phyloP scores from a whole-genome alignment of 768 basidiomycete species.

The Macrolepiota albuminosa region DNA sequence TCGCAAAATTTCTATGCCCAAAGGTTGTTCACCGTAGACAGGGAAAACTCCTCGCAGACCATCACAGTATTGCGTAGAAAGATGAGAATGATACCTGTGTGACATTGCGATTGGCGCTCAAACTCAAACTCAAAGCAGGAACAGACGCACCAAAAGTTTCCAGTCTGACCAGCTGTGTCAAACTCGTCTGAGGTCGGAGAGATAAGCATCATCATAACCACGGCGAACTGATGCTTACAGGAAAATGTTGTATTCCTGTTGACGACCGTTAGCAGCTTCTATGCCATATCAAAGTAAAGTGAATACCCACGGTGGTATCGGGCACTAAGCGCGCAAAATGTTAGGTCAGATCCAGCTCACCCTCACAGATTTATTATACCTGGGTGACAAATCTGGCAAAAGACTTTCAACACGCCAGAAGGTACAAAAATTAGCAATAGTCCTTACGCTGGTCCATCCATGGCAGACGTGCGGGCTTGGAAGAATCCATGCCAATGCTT shows the following conservation, averaged over 20 bases:
- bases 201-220: background rate
- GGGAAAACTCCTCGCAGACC: constrained; percentile 31
- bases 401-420: background rate
- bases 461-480: constrained; percentile 28
- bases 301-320: constrained; percentile 25
- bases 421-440: background rate
- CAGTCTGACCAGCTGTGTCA: constrained; percentile 27
- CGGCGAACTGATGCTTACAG: background rate
- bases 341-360: background rate
- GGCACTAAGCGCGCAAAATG: constrained; percentile 23
- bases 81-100: constrained; percentile 36
- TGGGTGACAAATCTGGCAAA: constrained; percentile 36
- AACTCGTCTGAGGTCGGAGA: constrained; percentile 20
- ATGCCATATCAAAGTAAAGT: background rate
- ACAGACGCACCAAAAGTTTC: constrained; percentile 10
- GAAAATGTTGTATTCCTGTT: constrained; percentile 23
- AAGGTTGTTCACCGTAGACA: constrained; percentile 19
- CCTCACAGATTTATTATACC: constrained; percentile 1
- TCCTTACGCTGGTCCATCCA: constrained; percentile 30
- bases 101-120: background rate
- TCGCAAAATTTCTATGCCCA: background rate
- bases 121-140: background rate
- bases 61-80: constrained; percentile 45
- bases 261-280: no score
- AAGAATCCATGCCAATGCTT: constrained; percentile 33